Evolutionary conservation across 495 filamentous ascomycete genomes (phyloP).

Genomic region (Aspergillus affinis): DNA sequence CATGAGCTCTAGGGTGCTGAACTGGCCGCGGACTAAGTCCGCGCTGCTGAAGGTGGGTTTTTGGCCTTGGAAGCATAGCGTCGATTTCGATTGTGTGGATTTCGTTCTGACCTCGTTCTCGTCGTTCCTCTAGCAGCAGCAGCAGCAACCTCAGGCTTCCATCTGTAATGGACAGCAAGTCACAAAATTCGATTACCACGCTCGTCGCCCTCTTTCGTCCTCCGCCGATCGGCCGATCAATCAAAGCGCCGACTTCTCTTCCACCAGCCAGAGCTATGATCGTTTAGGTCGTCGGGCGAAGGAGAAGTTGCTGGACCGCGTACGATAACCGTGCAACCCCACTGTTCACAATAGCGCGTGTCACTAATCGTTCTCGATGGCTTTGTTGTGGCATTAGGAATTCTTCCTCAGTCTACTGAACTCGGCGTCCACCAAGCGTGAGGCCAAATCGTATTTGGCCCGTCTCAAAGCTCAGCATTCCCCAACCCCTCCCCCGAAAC

Average conservation of each 20-base stretch:
- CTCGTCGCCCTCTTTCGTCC: conserved; percentile 23
- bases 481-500: conserved; percentile 17
- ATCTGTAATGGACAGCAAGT: conserved; percentile 15
- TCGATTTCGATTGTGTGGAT: neutral
- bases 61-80: neutral
- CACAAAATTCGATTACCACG: conserved; percentile 11
- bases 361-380: conserved; percentile 2
- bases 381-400: conserved; percentile 52
- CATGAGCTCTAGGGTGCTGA: conserved; percentile 41
- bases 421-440: conserved; percentile 83
- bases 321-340: conserved; percentile 18
- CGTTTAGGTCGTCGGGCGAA: conserved; percentile 47
- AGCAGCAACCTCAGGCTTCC: conserved; percentile 31
- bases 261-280: conserved; percentile 30
- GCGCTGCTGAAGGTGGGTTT: conserved; percentile 30
- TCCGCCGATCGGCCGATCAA: conserved; percentile 24
- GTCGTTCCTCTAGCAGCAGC: neutral
- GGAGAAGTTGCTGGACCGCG: conserved; percentile 48
- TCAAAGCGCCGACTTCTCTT: conserved; percentile 41
- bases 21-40: conserved; percentile 34
- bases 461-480: conserved; percentile 60
- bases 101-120: conserved; percentile 13
- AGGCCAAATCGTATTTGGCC: conserved; percentile 84
- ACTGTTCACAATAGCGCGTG: neutral
- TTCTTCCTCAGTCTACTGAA: conserved; percentile 79